Base-by-base conservation (phyloP, 2,329 filamentous ascomycete species). In the Alternaria panax region DNA sequence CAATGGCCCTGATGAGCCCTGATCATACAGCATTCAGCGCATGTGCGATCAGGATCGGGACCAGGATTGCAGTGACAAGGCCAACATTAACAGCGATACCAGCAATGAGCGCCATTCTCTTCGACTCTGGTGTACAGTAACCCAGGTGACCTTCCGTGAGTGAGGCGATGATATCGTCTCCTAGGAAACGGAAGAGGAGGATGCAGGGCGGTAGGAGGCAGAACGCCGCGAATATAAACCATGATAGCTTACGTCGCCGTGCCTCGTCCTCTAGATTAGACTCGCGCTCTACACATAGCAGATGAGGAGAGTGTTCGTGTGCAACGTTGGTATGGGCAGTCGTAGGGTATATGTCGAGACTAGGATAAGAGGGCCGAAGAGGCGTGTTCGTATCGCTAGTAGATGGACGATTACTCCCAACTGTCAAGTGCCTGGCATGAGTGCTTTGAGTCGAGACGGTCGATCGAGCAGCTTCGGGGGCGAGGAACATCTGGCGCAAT, bases 131-230 rank as follows among this genome's bases (percentile, higher is more conserved):
- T 0, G 71, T 65, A 55, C 72, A 76, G n/a, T 71, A 63, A 7
- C 68, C 65, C 22, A 79, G 62, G 4, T 67, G 64, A 12, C 77
- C 77, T 6, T 73, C 62, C 0, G 77, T 76, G 14, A 71, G 41
- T 3, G 62, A 71, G 11, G 61, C 58, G 11, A 80, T 75, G 43
- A 76, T 54, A 2, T 56, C 51, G 57, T 80, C 78, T 34, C 75
- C 71, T 22, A 65, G 62, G 25, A 68, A 69, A n/a, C 77, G 75
- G 56, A 72, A 78, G 24, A 80, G 67, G 27, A 79, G 65, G 27
- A 79, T 72, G 12, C 73, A 64, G 7, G 77, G 74, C 5, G 78
- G 78, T 14, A 79, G 62, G 2, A 79, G 22, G 47, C 71, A 74
- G 56, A 76, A 79, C 1, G 66, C 53, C 1, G 63, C 68, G 32